Percentiles rank a stretch among this genome's conserved stretches.
Evolutionary conservation across 1,284 basidiomycete species (phyloP).

Genomic region (Ganoderma sp.): DNA sequence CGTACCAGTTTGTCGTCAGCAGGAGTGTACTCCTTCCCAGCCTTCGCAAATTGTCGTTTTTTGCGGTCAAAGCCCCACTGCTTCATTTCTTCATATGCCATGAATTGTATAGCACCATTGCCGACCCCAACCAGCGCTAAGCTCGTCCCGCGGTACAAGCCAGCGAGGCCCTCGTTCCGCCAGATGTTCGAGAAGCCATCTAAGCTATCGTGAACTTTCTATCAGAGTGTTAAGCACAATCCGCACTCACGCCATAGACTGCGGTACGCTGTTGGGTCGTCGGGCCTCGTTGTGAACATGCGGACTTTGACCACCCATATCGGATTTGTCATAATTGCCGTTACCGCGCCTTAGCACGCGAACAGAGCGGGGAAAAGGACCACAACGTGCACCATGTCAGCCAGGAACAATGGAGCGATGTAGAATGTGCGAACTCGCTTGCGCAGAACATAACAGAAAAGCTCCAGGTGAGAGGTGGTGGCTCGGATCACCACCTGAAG

Average conservation of each 20-base stretch:
- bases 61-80: constrained; percentile 84
- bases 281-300: constrained; percentile 86
- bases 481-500: constrained; percentile 62
- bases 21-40: constrained; percentile 69
- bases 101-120: constrained; percentile 97
- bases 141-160: constrained; percentile 87
- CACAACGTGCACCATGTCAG: constrained; percentile 22
- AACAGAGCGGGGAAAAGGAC: constrained; percentile 4
- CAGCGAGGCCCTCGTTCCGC: constrained; percentile 76
- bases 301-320: constrained; percentile 99
- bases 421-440: constrained; percentile 81
- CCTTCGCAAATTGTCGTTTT: constrained; percentile 58
- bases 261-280: constrained; percentile 75
- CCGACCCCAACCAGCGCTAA: constrained; percentile 93
- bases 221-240: constrained; percentile 38
- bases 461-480: constrained; percentile 74
- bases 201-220: constrained; percentile 41
- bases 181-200: constrained; percentile 81
- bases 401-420: constrained; percentile 13
- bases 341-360: constrained; percentile 75
- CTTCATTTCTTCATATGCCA: constrained; percentile 97
- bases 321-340: constrained; percentile 95
- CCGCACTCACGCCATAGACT: constrained; percentile 69
- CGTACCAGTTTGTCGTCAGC: constrained; percentile 86
- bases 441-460: constrained; percentile 89